Evolutionary conservation across 1,284 basidiomycete genomes (phyloP).

Genomic region (Meira miltonrushii): DNA sequence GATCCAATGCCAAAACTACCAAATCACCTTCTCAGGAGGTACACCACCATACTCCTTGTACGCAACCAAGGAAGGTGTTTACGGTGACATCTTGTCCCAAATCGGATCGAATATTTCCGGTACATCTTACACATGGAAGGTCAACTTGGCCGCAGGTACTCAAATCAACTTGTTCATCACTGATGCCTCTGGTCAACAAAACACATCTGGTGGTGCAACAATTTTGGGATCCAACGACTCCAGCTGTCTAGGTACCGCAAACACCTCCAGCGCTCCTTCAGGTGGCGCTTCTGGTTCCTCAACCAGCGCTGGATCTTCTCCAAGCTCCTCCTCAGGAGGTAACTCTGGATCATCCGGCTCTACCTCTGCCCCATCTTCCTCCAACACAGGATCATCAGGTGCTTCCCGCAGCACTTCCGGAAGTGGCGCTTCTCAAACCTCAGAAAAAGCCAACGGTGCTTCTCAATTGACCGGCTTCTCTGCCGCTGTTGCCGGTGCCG

Average conservation of each 20-base stretch:
- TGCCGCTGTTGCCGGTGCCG: slow-evolving; percentile 14
- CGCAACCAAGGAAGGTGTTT: slow-evolving; percentile 16
- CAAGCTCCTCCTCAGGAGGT: background rate
- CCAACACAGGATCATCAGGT: too few species aligned
- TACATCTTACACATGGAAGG: slow-evolving; percentile 19
- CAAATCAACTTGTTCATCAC: slow-evolving; percentile 20
- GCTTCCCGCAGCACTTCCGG: too few species aligned
- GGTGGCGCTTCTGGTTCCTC: background rate
- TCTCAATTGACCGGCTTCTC: slow-evolving; percentile 10
- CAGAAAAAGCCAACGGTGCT: slow-evolving; percentile 4
- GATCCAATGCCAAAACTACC: slow-evolving; percentile 32
- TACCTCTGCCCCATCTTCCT: too few species aligned
- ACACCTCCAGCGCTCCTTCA: background rate
- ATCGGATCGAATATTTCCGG: slow-evolving; percentile 6
- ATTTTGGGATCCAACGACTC: too few species aligned
- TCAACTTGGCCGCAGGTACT: slow-evolving; percentile 15
- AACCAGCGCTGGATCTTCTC: background rate
- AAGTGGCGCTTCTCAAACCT: too few species aligned
- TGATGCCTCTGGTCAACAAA: slow-evolving; percentile 18
- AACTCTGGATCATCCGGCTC: background rate
- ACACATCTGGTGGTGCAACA: too few species aligned
- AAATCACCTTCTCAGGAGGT: slow-evolving; percentile 25
- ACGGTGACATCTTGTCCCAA: background rate
- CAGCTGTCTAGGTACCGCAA: background rate
- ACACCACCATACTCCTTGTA: slow-evolving; percentile 19